Evolutionary conservation across 306 rosid species (phyloP), one percentile per base, ranked within the genome.

Genomic region (Acacia melanoxylon): DNA sequence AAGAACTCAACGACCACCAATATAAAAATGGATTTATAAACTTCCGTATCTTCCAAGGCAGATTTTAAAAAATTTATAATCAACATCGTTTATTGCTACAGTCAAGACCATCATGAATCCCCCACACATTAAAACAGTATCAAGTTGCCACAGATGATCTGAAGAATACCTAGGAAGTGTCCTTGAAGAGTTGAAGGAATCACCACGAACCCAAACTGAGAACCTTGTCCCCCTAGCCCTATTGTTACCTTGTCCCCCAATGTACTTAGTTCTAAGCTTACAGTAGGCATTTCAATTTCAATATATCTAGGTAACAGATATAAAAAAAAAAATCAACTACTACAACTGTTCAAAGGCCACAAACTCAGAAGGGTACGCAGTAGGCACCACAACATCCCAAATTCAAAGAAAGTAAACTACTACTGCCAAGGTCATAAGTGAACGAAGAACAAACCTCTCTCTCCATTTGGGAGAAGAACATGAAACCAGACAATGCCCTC

Each of bases 401-500:
- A 72, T 42, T 19, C 75, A 22, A 24, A 70, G 33, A 56, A 75
- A 35, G 7, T 12, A 1, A 40, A 51, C 35, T 4, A 74, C 48
- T 2, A 51, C 66, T 1, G 45, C 29, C 45, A 63, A 16, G 45
- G 35, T 49, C 31, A 67, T 49, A 69, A 48, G 73, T 45, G 59
- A 69, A 76, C 40, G 73, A 40, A 59, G 78, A 62, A 85, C 91
- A 11, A 78, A 93, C 99, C 91, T 96, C 99, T 88, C 99, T 93
- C 85, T 96, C 99, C 94, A 87, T 90, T 31, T 93, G 85, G 73
- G 97, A 93, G 84, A 93, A 96, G 92, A 96, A 96, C 99, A 96
- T 96, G 92, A 93, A 96, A 86, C 98, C 94, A 41, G 99, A 86
- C 91, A 96, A 37, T 16, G 98, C 99, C 69, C 99, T 91, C 88